Conservation (phyloP, 805 yeast genomes). For the Isabelozyma pseudorhagii region DNA sequence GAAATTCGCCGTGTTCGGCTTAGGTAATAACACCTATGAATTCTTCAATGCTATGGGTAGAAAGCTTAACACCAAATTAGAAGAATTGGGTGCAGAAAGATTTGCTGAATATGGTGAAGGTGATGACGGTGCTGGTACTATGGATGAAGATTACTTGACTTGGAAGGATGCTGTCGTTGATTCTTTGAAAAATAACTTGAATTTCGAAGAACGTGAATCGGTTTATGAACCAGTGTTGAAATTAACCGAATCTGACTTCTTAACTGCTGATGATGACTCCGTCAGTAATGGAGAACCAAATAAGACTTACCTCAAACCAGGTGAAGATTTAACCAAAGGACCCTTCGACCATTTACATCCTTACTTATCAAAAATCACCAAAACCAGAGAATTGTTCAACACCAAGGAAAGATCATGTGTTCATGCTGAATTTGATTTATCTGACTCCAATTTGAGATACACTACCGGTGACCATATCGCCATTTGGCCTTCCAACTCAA, state of each 20-base stretch:
- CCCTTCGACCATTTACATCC: constrained; percentile 86
- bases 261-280: constrained; percentile 26
- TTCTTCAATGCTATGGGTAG: constrained; percentile 82
- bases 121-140: constrained; percentile 91
- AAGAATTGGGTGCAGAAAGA: constrained; percentile 65
- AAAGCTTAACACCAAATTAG: constrained; percentile 48
- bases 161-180: constrained; percentile 86
- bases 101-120: constrained; percentile 85
- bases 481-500: constrained; percentile 87
- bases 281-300: constrained; percentile 79
- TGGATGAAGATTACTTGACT: constrained; percentile 90
- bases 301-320: constrained; percentile 33
- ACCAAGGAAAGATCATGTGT: constrained; percentile 70
- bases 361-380: constrained; percentile 63
- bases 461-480: constrained; percentile 97
- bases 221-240: constrained; percentile 69
- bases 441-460: constrained; percentile 72
- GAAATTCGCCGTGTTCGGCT: constrained; percentile 77
- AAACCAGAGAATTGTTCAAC: constrained; percentile 68
- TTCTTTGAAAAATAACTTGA: constrained; percentile 57
- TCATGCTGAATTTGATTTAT: constrained; percentile 84
- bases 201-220: constrained; percentile 77
- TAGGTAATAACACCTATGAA: constrained; percentile 94
- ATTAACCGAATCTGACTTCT: constrained; percentile 32
- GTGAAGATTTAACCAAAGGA: constrained; percentile 47